Base-by-base conservation (phyloP, 345 rosid species). In the Pugionium cornutum region DNA sequence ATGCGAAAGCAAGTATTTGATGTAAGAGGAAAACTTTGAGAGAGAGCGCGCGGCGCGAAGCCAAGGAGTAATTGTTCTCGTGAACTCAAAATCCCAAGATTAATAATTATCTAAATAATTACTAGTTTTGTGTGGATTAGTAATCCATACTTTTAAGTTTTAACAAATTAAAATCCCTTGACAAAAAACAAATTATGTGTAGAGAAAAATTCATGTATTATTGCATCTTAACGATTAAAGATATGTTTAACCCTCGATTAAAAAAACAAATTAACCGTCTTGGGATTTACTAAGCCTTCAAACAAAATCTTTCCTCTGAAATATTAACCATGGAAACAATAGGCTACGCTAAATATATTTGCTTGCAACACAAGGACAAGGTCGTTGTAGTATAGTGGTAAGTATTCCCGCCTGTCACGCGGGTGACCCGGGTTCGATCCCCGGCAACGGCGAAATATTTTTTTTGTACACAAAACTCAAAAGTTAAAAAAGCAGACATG, bases 381-480 rank as follows among this genome's bases (percentile, higher is more conserved):
- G 91, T 86, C 82, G 94, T 87, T 85, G 94, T 89, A 87, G 85
- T 89, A 85, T 87, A 80, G 91, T 89, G 95, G 91, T 87, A 1
- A 83, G 92, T 84, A 84, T 85, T 82, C 81, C 86, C 81, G 90
- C 84, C 92, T 84, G 89, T 90, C 95, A 90, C 92, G 82, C 86
- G 91, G 88, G 86, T 64, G 92, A 85, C 92, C 91, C 88, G 91
- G 85, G 88, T 84, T 88, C 88, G 92, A 84, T 85, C 85, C 89
- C 88, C 89, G 90, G 90, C 91, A 86, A 81, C 87, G 87, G 92
- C 86, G 18, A 18, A 18, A 18, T 18, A 18, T 18, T 18, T 18
- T 18, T 18, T 18, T 18, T 18, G 18, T 18, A 18, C 18, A 18
- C 18, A 18, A 18, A 18, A 18, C 18, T 18, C 18, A 18, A 18